A percentile compares a stretch with the other conserved stretches of the same genome.
These are phyloP conservation scores for Clavispora vitiphila DNA, from an alignment of 805 yeast species.

Conservation along the genomic window DNA sequence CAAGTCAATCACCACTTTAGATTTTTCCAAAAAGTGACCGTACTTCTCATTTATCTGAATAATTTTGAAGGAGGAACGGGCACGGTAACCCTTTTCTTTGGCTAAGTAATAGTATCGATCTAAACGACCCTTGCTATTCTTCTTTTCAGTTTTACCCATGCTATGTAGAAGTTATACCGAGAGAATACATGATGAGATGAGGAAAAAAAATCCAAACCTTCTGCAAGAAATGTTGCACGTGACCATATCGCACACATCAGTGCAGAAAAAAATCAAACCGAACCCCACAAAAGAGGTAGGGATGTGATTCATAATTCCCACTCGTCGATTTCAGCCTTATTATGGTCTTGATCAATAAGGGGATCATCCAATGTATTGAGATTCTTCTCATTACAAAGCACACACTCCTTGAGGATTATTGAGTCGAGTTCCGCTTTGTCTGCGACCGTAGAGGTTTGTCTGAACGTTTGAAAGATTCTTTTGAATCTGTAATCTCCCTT, in stretches of 20 bases:
- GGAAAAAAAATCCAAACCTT: slow-evolving; percentile 4
- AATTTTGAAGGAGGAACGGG: slow-evolving; percentile 95
- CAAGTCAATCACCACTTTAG: slow-evolving; percentile 92
- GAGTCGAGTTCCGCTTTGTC: slow-evolving; percentile 52
- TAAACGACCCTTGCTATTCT: slow-evolving; percentile 97
- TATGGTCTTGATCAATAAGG: slow-evolving; percentile 34
- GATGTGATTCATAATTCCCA: slow-evolving; percentile 9
- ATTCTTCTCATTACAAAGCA: slow-evolving; percentile 69
- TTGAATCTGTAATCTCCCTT: slow-evolving; percentile 62
- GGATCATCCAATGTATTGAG: slow-evolving; percentile 67
- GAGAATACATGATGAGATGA: slow-evolving; percentile 4
- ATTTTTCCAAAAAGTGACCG: slow-evolving; percentile 90
- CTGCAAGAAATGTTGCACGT: background rate
- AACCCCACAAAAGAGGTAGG: slow-evolving; percentile 1
- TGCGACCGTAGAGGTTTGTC: slow-evolving; percentile 36
- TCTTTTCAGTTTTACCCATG: slow-evolving; percentile 92
- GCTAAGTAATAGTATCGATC: slow-evolving; percentile 96
- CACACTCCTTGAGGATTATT: slow-evolving; percentile 59
- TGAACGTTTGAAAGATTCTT: slow-evolving; percentile 54
- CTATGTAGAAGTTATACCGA: slow-evolving; percentile 1
- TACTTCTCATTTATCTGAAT: slow-evolving; percentile 93
- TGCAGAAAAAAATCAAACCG: slow-evolving; percentile 2
- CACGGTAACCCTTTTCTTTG: slow-evolving; percentile 96
- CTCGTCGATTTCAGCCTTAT: slow-evolving; percentile 18
- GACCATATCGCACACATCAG: slow-evolving; percentile 5